Evolutionary conservation across 768 basidiomycete species (phyloP), one percentile per base, ranked within the genome.

Genomic region (Rubroboletus satanas): DNA sequence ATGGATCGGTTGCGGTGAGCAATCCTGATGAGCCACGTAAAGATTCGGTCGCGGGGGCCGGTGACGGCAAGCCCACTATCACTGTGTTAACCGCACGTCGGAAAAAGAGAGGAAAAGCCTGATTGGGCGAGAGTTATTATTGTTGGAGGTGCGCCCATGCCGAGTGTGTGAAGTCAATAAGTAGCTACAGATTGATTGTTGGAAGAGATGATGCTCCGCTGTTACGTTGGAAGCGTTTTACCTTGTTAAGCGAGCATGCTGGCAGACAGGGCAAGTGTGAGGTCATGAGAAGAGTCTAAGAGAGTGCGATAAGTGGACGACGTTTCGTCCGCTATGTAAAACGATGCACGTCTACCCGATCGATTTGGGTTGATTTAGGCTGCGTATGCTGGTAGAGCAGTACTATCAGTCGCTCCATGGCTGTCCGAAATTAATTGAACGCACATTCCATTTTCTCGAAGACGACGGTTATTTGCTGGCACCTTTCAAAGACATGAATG

Each of bases 31-130:
- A 63, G 55, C 62, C 66, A 54, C 66, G 67, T 38, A 68, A 65
- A 42, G 58, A n/a, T 12, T 37, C 48, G 15, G 56, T 37, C 31
- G 57, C 46, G 17, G 51, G 51, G 17, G 58, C 51, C 36, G 52
- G 57, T 52, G 51, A 59, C 54, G 53, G 63, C 49, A 42, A 28
- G 28, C 12, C 35, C 38, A 60, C 66, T 49, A 79, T 90, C 58
- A 85, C 77, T 12, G 78, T 87, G 56, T 67, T 90, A 54, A 73
- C 81, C 39, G 87, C 76, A 57, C 78, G 88, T 60, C 83, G 80
- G 71, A 79, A 78, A 70, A 81, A 77, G 70, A 68, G 74, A 52
- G 59, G 56, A 7, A 70, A 69, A 49, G 57, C 58, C 51, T 63
- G 59, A 59, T 50, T 53, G 15, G 45, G 38, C 31, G 14, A 38